Evolutionary conservation across 2,329 filamentous ascomycete species (phyloP), one percentile per base, ranked within the genome.

Genomic region (Colletotrichum tropicicola): DNA sequence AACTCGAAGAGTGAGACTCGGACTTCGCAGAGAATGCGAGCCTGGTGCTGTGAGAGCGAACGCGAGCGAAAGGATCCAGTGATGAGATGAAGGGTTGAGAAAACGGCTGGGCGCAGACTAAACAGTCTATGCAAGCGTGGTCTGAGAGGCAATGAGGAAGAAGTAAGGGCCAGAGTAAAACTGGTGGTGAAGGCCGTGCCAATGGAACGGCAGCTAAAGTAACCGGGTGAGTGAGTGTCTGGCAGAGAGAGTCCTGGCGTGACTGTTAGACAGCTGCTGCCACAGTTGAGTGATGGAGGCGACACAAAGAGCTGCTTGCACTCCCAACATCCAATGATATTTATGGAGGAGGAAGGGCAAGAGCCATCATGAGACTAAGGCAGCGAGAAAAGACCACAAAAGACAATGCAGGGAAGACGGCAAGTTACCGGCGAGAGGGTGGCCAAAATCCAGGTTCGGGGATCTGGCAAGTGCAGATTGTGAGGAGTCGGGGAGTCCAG

Each of bases 391-490:
- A 30, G 25, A 28, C 30, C 12, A 37, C 32, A 43, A 30, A 48
- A 39, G 23, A 23, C 6, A 41, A 25, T 10, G 23, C 52, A 61
- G 28, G 62, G 56, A 41, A 47, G 56, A 44, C 53, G 55, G 45
- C 44, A 30, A 61, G 52, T 37, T 51, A 52, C 45, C 44, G 37
- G 43, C 23, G 41, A 32, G 32, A 52, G 28, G 52, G 61, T 67
- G 61, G 65, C 56, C 45, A 67, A 62, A 57, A 47, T 25, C 44
- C 30, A 57, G 44, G 43, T 13, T 44, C 23, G 35, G 30, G 35
- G n/a, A 44, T 61, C 49, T 61, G 45, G 58, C 28, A 23, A 49
- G 15, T 17, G 55, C 30, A 53, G 47, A 35, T 15, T 30, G 39
- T 27, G 30, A 59, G 27, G 37, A 28, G 37, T 49, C 35, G 19